These are phyloP conservation scores for Nitzschia palea DNA, from an alignment of 108 stramenopile genomes.

Conservation along the genomic window DNA sequence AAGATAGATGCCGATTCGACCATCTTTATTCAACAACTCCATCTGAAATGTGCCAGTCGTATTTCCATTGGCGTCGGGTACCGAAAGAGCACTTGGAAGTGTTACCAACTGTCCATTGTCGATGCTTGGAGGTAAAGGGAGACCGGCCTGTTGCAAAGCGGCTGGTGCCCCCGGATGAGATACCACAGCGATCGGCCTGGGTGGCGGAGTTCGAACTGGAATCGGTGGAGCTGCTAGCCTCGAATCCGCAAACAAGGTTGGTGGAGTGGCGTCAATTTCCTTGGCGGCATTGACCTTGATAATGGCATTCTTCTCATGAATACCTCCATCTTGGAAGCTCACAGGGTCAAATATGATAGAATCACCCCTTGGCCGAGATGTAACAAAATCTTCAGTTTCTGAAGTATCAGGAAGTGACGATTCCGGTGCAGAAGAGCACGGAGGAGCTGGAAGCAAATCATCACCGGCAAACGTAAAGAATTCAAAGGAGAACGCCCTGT, in stretches of 20 bases:
- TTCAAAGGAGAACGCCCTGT: conserved; percentile 86
- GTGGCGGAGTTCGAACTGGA: background rate
- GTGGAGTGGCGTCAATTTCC: background rate
- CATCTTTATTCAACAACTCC: conserved; percentile 87
- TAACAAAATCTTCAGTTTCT: background rate
- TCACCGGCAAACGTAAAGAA: conserved; percentile 84
- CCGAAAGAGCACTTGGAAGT: conserved; percentile 41
- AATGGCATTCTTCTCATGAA: conserved; percentile 82
- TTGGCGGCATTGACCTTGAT: conserved; percentile 23
- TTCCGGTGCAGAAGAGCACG: background rate
- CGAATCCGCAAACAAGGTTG: background rate
- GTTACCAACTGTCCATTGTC: conserved; percentile 49
- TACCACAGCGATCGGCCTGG: conserved; percentile 1
- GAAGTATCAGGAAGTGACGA: conserved; percentile 15
- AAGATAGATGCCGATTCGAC: conserved; percentile 93
- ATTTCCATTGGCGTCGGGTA: conserved; percentile 12
- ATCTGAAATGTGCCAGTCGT: conserved; percentile 62
- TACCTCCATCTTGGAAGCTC: conserved; percentile 87
- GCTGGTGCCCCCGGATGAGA: background rate
- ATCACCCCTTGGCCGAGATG: conserved; percentile 75
- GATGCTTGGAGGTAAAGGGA: background rate
- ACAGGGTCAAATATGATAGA: conserved; percentile 90
- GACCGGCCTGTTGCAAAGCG: background rate
- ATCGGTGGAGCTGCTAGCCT: background rate
- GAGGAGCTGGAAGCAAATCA: conserved; percentile 53